A percentile compares a stretch with the other conserved stretches of the same genome.
These are phyloP conservation scores for Parastagonospora avenae DNA, from an alignment of 2,329 filamentous ascomycete genomes.

Conservation along the genomic window DNA sequence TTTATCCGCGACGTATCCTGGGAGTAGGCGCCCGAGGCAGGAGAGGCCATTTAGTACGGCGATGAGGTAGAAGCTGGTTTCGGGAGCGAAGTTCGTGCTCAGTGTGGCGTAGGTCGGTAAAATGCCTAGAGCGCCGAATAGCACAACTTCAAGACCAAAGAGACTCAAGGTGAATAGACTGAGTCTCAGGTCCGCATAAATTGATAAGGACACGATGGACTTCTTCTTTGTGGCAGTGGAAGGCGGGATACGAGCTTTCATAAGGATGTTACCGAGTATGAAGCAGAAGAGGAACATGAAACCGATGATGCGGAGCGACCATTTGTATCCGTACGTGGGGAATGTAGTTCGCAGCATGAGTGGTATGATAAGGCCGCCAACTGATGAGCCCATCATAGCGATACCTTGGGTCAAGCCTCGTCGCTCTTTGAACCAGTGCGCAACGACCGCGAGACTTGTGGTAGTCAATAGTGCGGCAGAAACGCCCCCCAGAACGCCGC, in stretches of 20 bases:
- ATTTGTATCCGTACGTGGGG: conserved; percentile 43
- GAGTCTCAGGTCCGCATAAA: conserved; percentile 41
- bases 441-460: conserved; percentile 41
- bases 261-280: conserved; percentile 38
- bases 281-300: conserved; percentile 44
- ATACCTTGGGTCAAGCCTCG: conserved; percentile 47
- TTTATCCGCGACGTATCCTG: conserved; percentile 48
- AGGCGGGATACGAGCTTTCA: conserved; percentile 43
- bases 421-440: conserved; percentile 48
- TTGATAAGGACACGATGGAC: conserved; percentile 42
- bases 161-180: conserved; percentile 43
- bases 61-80: conserved; percentile 45
- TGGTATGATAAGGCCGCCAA: conserved; percentile 45
- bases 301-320: conserved; percentile 48
- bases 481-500: conserved; percentile 47
- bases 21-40: conserved; percentile 48
- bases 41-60: conserved; percentile 49
- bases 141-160: conserved; percentile 45
- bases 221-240: conserved; percentile 37
- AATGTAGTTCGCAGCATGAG: conserved; percentile 41
- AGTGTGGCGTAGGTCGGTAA: conserved; percentile 50
- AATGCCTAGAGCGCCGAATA: conserved; percentile 49
- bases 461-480: conserved; percentile 48
- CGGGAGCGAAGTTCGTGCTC: conserved; percentile 37
- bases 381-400: conserved; percentile 45